Conservation (phyloP, 2,329 filamentous ascomycete genomes). For the Alternaria sp. region DNA sequence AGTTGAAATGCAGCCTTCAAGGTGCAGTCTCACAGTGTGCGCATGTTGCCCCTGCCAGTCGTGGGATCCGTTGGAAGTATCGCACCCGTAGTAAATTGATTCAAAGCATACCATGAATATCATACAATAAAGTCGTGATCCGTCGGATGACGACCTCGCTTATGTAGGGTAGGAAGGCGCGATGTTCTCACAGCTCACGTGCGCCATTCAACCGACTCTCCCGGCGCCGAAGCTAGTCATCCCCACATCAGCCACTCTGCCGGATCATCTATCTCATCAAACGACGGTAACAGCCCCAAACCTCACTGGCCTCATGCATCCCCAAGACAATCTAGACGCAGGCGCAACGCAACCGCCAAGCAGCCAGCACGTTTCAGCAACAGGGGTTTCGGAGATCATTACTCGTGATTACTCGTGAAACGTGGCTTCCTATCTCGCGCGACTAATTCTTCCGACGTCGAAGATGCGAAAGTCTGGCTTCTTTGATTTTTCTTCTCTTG, state of each 20-base stretch:
- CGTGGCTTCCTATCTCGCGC: constrained; percentile 20
- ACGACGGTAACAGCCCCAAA: background rate
- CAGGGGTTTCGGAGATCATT: constrained; percentile 14
- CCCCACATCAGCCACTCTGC: constrained; percentile 15
- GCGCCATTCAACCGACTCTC: too few relatives aligned
- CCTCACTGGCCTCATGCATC: background rate
- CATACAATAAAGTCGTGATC: too few relatives aligned
- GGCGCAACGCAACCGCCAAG: constrained; percentile 8
- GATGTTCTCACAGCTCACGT: too few relatives aligned
- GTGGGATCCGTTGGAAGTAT: too few relatives aligned
- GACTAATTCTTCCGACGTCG: background rate
- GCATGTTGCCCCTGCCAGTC: too few relatives aligned
- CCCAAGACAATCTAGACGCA: constrained; percentile 8
- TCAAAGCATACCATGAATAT: too few relatives aligned
- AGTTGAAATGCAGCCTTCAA: too few relatives aligned
- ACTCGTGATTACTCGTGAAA: constrained; percentile 21
- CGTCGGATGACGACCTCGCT: too few relatives aligned
- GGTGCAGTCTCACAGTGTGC: too few relatives aligned
- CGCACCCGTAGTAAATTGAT: too few relatives aligned
- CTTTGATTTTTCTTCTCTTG: background rate
- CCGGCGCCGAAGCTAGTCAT: too few relatives aligned
- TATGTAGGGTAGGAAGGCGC: too few relatives aligned
- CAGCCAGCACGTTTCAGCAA: constrained; percentile 19
- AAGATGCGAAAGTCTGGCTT: background rate
- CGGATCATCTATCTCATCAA: constrained; percentile 11